Conservation (phyloP, 176 grass and related monocot species). For the Phoenix roebelenii region DNA sequence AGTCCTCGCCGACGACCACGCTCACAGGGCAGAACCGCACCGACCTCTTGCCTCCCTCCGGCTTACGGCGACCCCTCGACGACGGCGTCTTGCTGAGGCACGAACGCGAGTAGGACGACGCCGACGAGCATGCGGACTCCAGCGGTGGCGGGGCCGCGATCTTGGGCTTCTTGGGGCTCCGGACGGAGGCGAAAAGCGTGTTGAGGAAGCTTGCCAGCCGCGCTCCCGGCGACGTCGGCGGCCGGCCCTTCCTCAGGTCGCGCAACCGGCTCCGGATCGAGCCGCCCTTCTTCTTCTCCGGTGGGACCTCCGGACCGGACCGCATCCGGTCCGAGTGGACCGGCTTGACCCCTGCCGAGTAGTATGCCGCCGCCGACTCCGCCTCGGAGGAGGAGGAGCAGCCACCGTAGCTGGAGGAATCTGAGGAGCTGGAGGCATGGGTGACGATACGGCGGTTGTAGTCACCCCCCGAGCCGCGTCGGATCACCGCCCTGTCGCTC, state of each 20-base stretch:
- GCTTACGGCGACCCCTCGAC: not conserved
- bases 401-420: slow-evolving; percentile 32
- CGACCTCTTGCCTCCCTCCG: slow-evolving; percentile 8
- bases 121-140: not conserved
- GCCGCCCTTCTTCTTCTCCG: slow-evolving; percentile 28
- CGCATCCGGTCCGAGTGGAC: not conserved
- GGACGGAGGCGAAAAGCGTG: slow-evolving; percentile 27
- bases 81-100: not conserved
- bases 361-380: slow-evolving; percentile 21
- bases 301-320: not conserved
- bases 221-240: slow-evolving; percentile 21
- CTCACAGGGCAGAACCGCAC: slow-evolving; percentile 19
- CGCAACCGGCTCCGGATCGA: slow-evolving; percentile 14
- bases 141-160: not conserved
- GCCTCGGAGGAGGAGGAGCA: slow-evolving; percentile 33
- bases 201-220: slow-evolving; percentile 34
- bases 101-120: not conserved
- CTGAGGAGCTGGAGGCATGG: slow-evolving; percentile 42
- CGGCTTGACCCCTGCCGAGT: slow-evolving; percentile 1
- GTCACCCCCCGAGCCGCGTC: slow-evolving; percentile 31
- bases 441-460: not conserved
- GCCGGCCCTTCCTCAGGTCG: not conserved
- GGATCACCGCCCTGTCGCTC: not conserved
- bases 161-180: slow-evolving; percentile 30
- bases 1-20: slow-evolving; percentile 15